Conservation (phyloP, 805 yeast species). For the Candida mattraensis region DNA sequence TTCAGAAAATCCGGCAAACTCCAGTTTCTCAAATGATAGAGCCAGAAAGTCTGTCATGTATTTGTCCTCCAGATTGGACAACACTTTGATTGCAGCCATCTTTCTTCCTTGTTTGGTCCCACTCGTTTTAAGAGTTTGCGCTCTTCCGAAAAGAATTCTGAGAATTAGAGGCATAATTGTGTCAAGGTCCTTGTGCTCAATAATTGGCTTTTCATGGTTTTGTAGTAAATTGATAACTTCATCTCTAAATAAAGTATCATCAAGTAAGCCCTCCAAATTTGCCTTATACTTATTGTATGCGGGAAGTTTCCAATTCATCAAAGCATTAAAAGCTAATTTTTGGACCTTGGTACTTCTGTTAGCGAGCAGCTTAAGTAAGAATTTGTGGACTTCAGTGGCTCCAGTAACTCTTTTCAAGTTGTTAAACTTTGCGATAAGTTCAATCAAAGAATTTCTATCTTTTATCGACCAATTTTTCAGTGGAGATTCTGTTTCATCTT, state of each 20-base stretch:
- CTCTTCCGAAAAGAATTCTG: slow-evolving; percentile 82
- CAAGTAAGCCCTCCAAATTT: slow-evolving; percentile 70
- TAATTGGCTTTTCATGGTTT: slow-evolving; percentile 46
- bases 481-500: slow-evolving; percentile 24
- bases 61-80: slow-evolving; percentile 55
- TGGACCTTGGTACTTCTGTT: slow-evolving; percentile 65
- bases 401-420: slow-evolving; percentile 56
- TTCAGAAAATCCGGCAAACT: slow-evolving; percentile 36
- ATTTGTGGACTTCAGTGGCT: slow-evolving; percentile 51
- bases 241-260: slow-evolving; percentile 82
- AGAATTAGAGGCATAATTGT: slow-evolving; percentile 69
- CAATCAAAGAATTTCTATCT: slow-evolving; percentile 61
- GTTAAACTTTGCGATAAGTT: slow-evolving; percentile 62
- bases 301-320: slow-evolving; percentile 63
- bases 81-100: slow-evolving; percentile 61
- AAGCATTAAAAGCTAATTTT: slow-evolving; percentile 65
- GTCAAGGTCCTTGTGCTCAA: slow-evolving; percentile 61
- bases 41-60: slow-evolving; percentile 59
- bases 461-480: slow-evolving; percentile 28
- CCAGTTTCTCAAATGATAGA: slow-evolving; percentile 59
- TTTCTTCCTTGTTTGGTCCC: slow-evolving; percentile 74
- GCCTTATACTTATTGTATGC: slow-evolving; percentile 68
- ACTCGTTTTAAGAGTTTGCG: slow-evolving; percentile 65
- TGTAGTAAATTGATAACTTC: slow-evolving; percentile 69
- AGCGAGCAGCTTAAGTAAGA: slow-evolving; percentile 57